Percentiles rank a stretch among this genome's conserved stretches.
These are phyloP conservation scores for Dendrocalamus sinicus DNA, from an alignment of 176 grass and related monocot species.

Conservation along the genomic window DNA sequence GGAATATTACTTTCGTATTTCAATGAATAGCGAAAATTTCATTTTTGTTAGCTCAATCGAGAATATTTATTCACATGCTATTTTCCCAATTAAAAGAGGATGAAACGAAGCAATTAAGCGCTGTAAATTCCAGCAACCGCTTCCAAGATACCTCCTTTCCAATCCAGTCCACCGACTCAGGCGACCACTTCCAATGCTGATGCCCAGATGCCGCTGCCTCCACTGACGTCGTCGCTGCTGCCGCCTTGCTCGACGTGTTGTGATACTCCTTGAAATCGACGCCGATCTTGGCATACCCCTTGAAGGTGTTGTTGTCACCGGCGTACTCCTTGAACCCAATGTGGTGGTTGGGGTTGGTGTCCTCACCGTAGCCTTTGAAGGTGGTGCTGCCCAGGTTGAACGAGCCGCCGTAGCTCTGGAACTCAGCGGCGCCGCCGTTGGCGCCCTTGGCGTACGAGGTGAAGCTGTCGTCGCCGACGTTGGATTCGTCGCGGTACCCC, in stretches of 20 bases:
- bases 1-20: background rate
- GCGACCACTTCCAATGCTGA: conserved; percentile 57
- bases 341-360: conserved; percentile 64
- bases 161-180: conserved; percentile 48
- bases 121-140: no score
- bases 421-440: conserved; percentile 64
- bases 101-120: background rate
- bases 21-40: background rate
- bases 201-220: background rate
- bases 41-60: background rate
- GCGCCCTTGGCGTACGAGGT: conserved; percentile 70
- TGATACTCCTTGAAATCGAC: conserved; percentile 66
- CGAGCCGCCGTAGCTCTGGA: conserved; percentile 65
- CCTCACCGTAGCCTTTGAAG: conserved; percentile 81
- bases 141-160: no score
- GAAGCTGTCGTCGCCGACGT: conserved; percentile 83
- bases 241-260: conserved; percentile 34
- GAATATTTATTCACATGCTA: background rate
- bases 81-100: background rate
- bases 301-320: conserved; percentile 63
- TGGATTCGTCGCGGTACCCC: conserved; percentile 62
- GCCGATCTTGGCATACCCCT: conserved; percentile 62
- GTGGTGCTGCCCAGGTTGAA: conserved; percentile 49
- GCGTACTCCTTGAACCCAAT: conserved; percentile 64
- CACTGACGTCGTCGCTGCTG: background rate